phyloP scores from a whole-genome alignment of 352 stramenopile genomes.

The Pythium biforme region DNA sequence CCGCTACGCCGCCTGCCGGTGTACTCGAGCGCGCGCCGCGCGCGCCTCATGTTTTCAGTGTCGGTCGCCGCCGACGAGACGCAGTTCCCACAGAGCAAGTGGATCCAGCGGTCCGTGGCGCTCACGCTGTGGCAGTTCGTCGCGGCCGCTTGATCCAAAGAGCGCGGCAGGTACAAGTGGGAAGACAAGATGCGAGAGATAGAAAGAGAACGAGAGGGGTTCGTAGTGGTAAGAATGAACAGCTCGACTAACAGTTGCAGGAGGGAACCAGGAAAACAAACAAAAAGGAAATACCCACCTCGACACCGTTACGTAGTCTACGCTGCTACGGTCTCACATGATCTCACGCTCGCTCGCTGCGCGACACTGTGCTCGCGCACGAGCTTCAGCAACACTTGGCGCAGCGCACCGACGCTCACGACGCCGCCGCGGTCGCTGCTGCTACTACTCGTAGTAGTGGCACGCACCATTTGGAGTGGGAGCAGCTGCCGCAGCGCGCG shows the following conservation, averaged over 20 bases:
- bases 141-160: neutral
- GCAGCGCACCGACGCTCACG: conserved; percentile 29
- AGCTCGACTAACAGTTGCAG: too few species aligned
- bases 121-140: conserved; percentile 78
- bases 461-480: conserved; percentile 24
- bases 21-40: conserved; percentile 78
- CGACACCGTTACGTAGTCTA: too few species aligned
- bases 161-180: too few species aligned
- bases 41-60: conserved; percentile 84
- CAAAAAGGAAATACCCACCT: too few species aligned
- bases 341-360: too few species aligned
- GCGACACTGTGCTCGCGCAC: conserved; percentile 19
- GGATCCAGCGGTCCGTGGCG: conserved; percentile 80
- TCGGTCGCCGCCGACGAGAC: conserved; percentile 50
- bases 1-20: conserved; percentile 66
- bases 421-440: neutral
- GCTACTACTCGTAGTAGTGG: too few species aligned
- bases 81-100: conserved; percentile 59
- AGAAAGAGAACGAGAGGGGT: neutral
- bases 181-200: neutral
- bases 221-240: too few species aligned
- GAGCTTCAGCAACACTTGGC: conserved; percentile 24
- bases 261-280: too few species aligned
- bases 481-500: conserved; percentile 39
- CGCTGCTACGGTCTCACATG: too few species aligned